These are phyloP conservation scores for Sporothrix brunneoviolacea DNA, from an alignment of 2,329 filamentous ascomycete genomes.

Conservation along the genomic window DNA sequence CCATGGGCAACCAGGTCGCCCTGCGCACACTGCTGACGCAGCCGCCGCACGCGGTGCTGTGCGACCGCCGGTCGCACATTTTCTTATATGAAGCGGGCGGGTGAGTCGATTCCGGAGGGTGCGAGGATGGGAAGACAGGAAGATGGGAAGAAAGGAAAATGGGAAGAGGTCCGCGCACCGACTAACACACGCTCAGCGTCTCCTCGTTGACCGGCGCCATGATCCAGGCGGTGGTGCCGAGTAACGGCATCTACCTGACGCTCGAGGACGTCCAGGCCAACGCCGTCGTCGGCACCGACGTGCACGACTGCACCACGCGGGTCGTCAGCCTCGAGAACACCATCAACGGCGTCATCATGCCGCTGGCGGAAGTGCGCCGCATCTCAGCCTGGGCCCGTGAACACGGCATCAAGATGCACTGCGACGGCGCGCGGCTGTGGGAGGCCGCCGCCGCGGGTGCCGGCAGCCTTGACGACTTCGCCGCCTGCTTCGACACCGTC, in stretches of 20 bases:
- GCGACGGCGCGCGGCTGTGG: slow-evolving; percentile 47
- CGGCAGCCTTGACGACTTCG: slow-evolving; percentile 35
- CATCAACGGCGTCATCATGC: slow-evolving; percentile 70
- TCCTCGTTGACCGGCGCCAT: slow-evolving; percentile 66
- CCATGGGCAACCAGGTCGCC: slow-evolving; percentile 89
- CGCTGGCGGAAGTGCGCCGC: slow-evolving; percentile 59
- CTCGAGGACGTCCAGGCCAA: slow-evolving; percentile 67
- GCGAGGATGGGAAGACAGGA: too few species aligned
- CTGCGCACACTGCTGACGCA: slow-evolving; percentile 70
- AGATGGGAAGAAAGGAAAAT: too few species aligned
- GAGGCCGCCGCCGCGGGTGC: slow-evolving; percentile 40
- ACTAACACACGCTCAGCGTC: slow-evolving; percentile 43
- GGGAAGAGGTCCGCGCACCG: too few species aligned
- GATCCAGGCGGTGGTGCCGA: slow-evolving; percentile 58
- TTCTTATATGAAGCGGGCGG: slow-evolving; percentile 60
- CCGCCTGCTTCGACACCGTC: slow-evolving; percentile 47
- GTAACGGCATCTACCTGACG: slow-evolving; percentile 67
- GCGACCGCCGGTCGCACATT: slow-evolving; percentile 74
- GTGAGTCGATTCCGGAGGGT: too few species aligned
- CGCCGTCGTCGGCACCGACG: slow-evolving; percentile 58
- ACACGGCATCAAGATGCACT: slow-evolving; percentile 39
- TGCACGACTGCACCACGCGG: slow-evolving; percentile 72
- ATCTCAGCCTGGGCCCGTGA: slow-evolving; percentile 65
- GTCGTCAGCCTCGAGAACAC: slow-evolving; percentile 86
- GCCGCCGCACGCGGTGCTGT: slow-evolving; percentile 74